These are phyloP conservation scores for Nakazawaea wickerhamii DNA, from an alignment of 805 yeast genomes.

Conservation along the genomic window DNA sequence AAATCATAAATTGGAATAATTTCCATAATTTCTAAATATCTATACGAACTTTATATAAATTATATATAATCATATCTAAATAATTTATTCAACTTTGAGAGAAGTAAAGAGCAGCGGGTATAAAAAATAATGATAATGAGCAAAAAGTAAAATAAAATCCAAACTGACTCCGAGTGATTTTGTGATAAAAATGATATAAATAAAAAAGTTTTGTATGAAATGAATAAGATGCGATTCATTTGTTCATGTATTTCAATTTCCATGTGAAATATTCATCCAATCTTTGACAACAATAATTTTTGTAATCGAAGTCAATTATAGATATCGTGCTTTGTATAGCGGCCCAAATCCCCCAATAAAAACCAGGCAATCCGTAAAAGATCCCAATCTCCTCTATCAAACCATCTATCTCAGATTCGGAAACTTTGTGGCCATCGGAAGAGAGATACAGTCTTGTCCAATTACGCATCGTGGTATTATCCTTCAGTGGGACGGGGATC, in stretches of 20 bases:
- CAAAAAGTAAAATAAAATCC: too few relatives aligned
- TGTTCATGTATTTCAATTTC: too few relatives aligned
- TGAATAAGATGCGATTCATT: too few relatives aligned
- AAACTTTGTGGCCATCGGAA: constrained; percentile 13
- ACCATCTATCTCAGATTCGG: constrained; percentile 28
- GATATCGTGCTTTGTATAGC: constrained; percentile 67
- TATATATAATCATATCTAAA: too few relatives aligned
- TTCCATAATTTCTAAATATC: constrained; percentile 19
- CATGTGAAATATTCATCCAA: constrained; percentile 66
- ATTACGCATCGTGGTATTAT: constrained; percentile 38
- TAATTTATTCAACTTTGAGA: too few relatives aligned
- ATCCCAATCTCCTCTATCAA: constrained; percentile 51
- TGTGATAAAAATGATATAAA: too few relatives aligned
- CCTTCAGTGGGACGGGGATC: constrained; percentile 46
- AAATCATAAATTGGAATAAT: constrained; percentile 1
- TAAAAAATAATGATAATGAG: too few relatives aligned
- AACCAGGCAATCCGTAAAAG: constrained; percentile 77
- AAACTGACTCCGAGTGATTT: too few relatives aligned
- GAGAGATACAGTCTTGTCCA: constrained; percentile 60
- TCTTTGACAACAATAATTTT: constrained; percentile 51
- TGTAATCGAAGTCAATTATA: constrained; percentile 67
- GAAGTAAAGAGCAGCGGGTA: too few relatives aligned
- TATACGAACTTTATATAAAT: too few relatives aligned
- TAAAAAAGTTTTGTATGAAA: too few relatives aligned
- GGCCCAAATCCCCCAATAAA: constrained; percentile 84